Conservation (phyloP, 495 filamentous ascomycete species). For the Penicillium pancosmium region DNA sequence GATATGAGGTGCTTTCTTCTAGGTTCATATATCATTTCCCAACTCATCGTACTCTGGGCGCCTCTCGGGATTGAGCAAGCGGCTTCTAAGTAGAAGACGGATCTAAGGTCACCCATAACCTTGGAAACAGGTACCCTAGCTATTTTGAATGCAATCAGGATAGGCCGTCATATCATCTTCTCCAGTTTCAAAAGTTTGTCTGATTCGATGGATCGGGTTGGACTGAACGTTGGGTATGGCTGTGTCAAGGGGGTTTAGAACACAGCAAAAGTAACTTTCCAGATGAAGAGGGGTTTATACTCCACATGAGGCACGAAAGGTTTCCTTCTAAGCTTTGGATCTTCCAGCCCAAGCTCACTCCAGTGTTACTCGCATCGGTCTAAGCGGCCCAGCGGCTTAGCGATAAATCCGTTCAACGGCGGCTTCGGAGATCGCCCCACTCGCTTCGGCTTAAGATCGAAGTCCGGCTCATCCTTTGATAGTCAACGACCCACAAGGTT, state of each 20-base stretch:
- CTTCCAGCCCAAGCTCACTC: not conserved
- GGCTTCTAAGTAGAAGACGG: too few species aligned
- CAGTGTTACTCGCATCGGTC: not conserved
- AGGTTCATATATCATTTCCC: not conserved
- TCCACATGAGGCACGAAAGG: not conserved
- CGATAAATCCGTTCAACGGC: not conserved
- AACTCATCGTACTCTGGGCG: not conserved
- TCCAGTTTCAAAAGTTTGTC: not conserved
- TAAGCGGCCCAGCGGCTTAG: not conserved
- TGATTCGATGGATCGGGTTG: too few species aligned
- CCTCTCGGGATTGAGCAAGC: too few species aligned
- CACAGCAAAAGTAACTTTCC: too few species aligned
- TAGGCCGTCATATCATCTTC: not conserved
- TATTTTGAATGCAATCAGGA: too few species aligned
- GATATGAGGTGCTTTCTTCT: constrained; percentile 10
- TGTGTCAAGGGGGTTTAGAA: too few species aligned
- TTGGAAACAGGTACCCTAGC: too few species aligned
- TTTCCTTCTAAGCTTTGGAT: not conserved
- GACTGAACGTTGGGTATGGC: too few species aligned
- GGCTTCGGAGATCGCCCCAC: not conserved
- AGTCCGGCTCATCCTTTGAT: not conserved
- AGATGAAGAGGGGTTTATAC: not conserved
- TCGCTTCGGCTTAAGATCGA: not conserved
- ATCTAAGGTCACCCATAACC: too few species aligned
- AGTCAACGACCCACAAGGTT: not conserved